Base-by-base conservation (phyloP, 2,329 filamentous ascomycete genomes). In the Xylariaceae sp. region DNA sequence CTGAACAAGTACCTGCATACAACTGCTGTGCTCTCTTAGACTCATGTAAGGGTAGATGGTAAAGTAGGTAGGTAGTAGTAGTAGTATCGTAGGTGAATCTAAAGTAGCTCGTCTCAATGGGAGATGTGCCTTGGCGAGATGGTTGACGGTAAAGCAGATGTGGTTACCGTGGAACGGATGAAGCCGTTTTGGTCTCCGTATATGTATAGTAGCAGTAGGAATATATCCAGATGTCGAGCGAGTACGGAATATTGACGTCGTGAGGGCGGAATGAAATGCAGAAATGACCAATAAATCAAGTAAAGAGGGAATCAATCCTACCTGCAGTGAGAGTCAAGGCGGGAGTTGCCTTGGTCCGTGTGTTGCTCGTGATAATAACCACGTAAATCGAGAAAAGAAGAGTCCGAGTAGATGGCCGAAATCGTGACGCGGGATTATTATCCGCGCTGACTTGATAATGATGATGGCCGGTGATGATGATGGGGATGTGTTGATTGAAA, bases 1-100 rank as follows among this genome's bases (percentile, higher is more conserved):
- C 59, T 61, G 59, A 61, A 59, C 47, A 59, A 47, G 56, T 60
- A 56, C 39, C 42, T 52, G 44, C 35, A 13, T 53, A 42, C 34
- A 39, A 54, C 39, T 47, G 50, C 49, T 2, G 42, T 45, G 42
- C 42, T 6, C 42, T 45, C 23, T 45, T 45, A n/a, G 13, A 45
- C 42, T 45, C 42, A n/a, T 45, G 37, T 35, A 6, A 8, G 42
- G 4, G 5, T 18, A 15, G 17, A 18, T 18, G 17, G 17, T 18
- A 45, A 58, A 4, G 17, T 15, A 35, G 34, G 35, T 13, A 42
- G 37, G 23, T 30, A 30, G 23, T 18, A 18, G 23, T 5, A 30
- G 23, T 30, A 30, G 23, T 30, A 30, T 18, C 17, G 23, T 30
- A 30, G 23, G 5, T 30, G 23, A 30, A 5, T 8, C 18, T 42